These are phyloP conservation scores for Picochlorum sp. DNA, from an alignment of 139 green algal genomes.

Conservation along the genomic window DNA sequence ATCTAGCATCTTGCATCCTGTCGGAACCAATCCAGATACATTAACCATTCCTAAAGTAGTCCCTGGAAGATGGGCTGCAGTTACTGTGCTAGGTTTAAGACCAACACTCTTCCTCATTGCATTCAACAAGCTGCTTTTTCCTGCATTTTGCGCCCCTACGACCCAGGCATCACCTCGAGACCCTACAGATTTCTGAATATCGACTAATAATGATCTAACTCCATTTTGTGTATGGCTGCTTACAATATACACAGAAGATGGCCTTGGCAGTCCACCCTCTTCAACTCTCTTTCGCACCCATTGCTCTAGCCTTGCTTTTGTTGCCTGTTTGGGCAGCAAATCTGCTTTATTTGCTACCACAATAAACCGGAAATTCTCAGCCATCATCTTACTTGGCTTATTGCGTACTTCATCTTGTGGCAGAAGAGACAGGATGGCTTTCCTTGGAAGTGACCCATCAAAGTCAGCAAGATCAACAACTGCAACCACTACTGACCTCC, in stretches of 20 bases:
- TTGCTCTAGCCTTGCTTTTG: constrained; percentile 10
- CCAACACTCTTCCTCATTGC: constrained; percentile 61
- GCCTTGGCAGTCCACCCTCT: constrained; percentile 42
- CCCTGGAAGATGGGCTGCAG: constrained; percentile 74
- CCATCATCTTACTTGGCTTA: neutral
- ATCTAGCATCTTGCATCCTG: constrained; percentile 68
- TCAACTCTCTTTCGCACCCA: constrained; percentile 46
- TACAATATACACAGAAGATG: constrained; percentile 46
- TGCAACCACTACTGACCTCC: constrained; percentile 66
- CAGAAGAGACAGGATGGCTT: constrained; percentile 29
- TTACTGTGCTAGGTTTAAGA: constrained; percentile 43
- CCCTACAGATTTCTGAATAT: constrained; percentile 39
- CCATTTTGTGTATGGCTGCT: constrained; percentile 33
- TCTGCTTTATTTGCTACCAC: constrained; percentile 92
- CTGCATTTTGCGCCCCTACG: constrained; percentile 76
- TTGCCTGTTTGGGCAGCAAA: constrained; percentile 49
- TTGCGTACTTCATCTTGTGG: neutral
- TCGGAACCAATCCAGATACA: constrained; percentile 66
- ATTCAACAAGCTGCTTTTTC: constrained; percentile 92
- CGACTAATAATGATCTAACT: constrained; percentile 33
- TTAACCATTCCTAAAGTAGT: constrained; percentile 85
- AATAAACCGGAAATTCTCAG: constrained; percentile 43
- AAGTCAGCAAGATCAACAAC: constrained; percentile 64
- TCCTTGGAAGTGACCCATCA: constrained; percentile 86
- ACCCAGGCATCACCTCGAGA: constrained; percentile 85